Evolutionary conservation across 139 green algal genomes (phyloP).

Genomic region (Coelastrella sp.): DNA sequence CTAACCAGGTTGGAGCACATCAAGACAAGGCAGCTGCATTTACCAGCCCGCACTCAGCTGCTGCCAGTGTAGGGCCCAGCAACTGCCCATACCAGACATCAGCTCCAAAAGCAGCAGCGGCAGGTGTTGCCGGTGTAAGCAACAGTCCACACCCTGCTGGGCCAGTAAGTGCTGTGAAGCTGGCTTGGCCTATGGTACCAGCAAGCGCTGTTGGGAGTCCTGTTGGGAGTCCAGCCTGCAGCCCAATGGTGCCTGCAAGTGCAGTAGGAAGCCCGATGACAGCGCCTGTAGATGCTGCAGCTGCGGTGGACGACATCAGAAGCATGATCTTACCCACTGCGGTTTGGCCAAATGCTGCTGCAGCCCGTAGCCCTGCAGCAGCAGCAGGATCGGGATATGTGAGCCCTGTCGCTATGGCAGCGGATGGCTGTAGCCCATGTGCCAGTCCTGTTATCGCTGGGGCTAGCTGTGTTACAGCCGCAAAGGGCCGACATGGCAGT

Average conservation of each 20-base stretch:
- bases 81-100: too few species aligned
- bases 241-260: conserved; percentile 4
- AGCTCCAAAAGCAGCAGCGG: not conserved
- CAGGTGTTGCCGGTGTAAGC: not conserved
- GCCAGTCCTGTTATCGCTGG: not conserved
- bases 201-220: conserved; percentile 17
- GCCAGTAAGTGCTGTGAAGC: not conserved
- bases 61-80: too few species aligned
- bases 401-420: not conserved
- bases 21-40: conserved; percentile 2
- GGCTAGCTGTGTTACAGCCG: not conserved
- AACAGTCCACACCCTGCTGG: not conserved
- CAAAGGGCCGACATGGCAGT: not conserved
- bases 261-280: conserved; percentile 10
- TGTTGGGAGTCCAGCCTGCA: conserved; percentile 17
- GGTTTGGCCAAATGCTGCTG: not conserved
- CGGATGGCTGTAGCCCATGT: not conserved
- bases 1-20: too few species aligned
- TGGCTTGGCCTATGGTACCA: conserved; percentile 24
- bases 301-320: not conserved
- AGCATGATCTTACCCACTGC: not conserved
- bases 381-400: not conserved
- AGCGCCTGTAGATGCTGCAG: not conserved
- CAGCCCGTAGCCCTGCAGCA: not conserved
- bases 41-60: not conserved